Evolutionary conservation across 2,329 filamentous ascomycete species (phyloP).

Genomic region (Drechmeria coniospora): DNA sequence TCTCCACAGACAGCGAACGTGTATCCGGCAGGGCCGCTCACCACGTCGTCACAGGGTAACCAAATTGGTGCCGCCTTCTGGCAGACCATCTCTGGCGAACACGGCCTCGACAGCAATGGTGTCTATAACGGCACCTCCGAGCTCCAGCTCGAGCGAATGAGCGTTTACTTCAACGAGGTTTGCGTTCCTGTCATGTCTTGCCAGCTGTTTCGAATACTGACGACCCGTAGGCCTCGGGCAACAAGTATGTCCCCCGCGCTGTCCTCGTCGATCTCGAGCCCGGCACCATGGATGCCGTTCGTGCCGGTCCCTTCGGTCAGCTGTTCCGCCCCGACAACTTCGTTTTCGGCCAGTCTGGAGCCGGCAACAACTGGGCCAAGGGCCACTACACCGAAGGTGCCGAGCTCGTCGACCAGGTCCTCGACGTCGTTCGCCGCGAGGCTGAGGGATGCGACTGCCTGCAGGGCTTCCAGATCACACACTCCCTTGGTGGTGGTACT

Average conservation of each 20-base stretch:
- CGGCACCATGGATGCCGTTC: conserved; percentile 98
- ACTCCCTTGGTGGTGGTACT: conserved; percentile 99
- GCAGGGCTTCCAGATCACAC: conserved; percentile 99
- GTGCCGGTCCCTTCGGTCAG: conserved; percentile 93
- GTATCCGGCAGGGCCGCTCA: conserved; percentile 18
- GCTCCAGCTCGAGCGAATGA: conserved; percentile 99
- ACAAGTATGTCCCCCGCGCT: conserved; percentile 99
- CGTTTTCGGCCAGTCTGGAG: conserved; percentile 98
- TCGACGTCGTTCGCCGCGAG: conserved; percentile 97
- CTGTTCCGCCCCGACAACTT: conserved; percentile 99
- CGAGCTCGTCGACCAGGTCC: conserved; percentile 93
- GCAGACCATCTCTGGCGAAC: conserved; percentile 78
- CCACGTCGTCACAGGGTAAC: conserved; percentile 60
- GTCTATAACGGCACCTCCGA: conserved; percentile 98
- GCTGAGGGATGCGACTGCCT: conserved; percentile 98
- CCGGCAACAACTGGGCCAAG: conserved; percentile 99
- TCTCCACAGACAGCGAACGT: conserved; percentile 1
- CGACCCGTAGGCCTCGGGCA: conserved; percentile 66
- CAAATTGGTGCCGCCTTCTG: conserved; percentile 99
- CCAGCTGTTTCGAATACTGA: background rate
- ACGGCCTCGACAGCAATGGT: conserved; percentile 94
- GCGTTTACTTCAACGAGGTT: conserved; percentile 89
- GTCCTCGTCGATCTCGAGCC: conserved; percentile 99
- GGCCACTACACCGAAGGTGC: conserved; percentile 99
- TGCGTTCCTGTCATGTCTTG: conserved; percentile 5